phyloP scores from a whole-genome alignment of 148 eudicot genomes.

The Heliamphora exappendiculata region DNA sequence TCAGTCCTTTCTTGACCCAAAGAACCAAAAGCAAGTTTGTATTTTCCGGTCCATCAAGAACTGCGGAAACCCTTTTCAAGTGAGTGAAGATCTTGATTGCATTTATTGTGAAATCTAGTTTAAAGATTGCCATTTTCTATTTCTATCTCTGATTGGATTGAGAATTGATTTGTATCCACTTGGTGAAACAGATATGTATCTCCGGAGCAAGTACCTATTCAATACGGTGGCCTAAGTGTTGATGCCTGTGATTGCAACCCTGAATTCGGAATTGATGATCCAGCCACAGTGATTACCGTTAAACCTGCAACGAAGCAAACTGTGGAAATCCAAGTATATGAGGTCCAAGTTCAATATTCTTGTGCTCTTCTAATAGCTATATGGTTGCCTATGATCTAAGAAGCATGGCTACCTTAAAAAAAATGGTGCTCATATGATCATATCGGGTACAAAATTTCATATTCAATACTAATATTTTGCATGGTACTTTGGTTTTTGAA shows the following conservation, averaged over 20 bases:
- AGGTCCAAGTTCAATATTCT: slow-evolving; percentile 31
- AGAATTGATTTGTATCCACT: not conserved
- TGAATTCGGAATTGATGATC: slow-evolving; percentile 55
- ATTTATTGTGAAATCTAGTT: not conserved
- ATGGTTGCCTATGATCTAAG: not conserved
- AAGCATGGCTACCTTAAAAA: no score
- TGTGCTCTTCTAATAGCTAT: not conserved
- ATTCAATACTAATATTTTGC: no score
- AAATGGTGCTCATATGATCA: no score
- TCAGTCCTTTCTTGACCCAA: slow-evolving; percentile 22
- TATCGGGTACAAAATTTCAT: no score
- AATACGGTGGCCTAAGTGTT: slow-evolving; percentile 73
- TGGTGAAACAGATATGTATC: slow-evolving; percentile 55
- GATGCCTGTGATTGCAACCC: slow-evolving; percentile 63
- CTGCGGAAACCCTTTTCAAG: slow-evolving; percentile 88
- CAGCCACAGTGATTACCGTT: slow-evolving; percentile 50
- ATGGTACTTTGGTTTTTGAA: no score
- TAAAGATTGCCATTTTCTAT: not conserved
- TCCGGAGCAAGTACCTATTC: slow-evolving; percentile 79
- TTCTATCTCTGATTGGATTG: not conserved
- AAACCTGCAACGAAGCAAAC: slow-evolving; percentile 69
- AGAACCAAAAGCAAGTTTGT: slow-evolving; percentile 2
- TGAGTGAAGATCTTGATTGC: slow-evolving; percentile 21
- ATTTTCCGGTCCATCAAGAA: slow-evolving; percentile 33
- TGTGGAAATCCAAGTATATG: slow-evolving; percentile 61